Evolutionary conservation across 2,329 filamentous ascomycete species (phyloP), one percentile per base, ranked within the genome.

Genomic region (Lizonia empirigonia): DNA sequence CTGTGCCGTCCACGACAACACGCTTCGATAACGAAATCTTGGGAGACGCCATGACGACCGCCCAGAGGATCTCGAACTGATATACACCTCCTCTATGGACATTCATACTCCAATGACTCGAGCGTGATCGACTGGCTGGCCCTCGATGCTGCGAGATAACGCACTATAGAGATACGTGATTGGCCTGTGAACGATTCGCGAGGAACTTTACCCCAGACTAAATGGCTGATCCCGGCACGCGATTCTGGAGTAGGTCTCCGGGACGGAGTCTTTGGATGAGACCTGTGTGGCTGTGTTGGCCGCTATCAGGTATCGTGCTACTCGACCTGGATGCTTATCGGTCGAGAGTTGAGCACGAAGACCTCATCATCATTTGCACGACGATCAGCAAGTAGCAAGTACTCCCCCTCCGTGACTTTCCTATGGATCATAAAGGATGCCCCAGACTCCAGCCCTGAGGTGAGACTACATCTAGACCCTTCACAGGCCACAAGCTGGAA

Each of bases 101-200:
- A 38, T 7, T 15, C 3, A 13, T 4, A 9, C n/a, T 4, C 7
- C 7, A 26, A 9, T 1, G 16, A 8, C 15, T 30, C 13, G 38
- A 10, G 15, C 12, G 23, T 27, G 16, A 5, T 12, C 42, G 19
- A 26, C 4, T n/a, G 40, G 33, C 32, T 36, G 24, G 45, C 24
- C 33, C 10, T 26, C 37, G 20, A 30, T 26, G 27, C 41, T 56
- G 56, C 50, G 95, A 63, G 65, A 69, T 67, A 67, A 69, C 60
- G 56, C 56, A 59, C 39, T 62, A 44, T 56, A 30, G 48, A 40
- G 24, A 15, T 15, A 16, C 30, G 38, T 59, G 52, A 65, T 63
- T 61, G 63, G 63, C 34, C 35, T 32, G 32, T 18, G 9, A 27
- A 16, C n/a, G 26, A 37, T 36, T 55, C 46, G 47, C 44, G 52